A percentile compares a stretch with the other conserved stretches of the same genome.
These are phyloP conservation scores for Trametes cinnabarina DNA, from an alignment of 768 basidiomycete genomes.

Conservation along the genomic window DNA sequence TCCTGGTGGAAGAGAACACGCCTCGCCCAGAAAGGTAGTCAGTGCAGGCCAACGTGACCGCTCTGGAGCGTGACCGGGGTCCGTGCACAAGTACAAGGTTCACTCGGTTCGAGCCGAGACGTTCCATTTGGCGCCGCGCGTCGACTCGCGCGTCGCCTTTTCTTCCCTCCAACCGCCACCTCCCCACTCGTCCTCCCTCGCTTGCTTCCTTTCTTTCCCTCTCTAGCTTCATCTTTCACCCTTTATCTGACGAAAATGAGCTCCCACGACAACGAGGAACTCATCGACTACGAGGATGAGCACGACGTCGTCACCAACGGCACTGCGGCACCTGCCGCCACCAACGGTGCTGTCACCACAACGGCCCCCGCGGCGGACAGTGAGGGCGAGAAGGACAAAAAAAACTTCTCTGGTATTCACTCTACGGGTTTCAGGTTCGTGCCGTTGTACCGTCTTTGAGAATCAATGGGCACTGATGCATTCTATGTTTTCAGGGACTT, in stretches of 20 bases:
- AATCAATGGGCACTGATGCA: conserved; percentile 17
- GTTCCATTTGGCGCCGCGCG: conserved; percentile 18
- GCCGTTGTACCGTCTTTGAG: neutral
- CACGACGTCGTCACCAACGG: conserved; percentile 72
- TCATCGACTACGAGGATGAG: conserved; percentile 94
- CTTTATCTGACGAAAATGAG: conserved; percentile 50
- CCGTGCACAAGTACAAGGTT: conserved; percentile 14
- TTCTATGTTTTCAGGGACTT: conserved; percentile 70
- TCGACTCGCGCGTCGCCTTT: conserved; percentile 24
- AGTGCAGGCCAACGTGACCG: neutral
- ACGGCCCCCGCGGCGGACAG: conserved; percentile 52
- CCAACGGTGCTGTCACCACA: conserved; percentile 48
- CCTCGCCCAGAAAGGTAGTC: neutral
- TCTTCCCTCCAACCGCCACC: conserved; percentile 27
- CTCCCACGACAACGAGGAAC: conserved; percentile 84
- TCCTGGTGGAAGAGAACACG: neutral
- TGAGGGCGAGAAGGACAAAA: conserved; percentile 76
- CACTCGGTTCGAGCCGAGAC: conserved; percentile 4
- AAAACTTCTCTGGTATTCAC: conserved; percentile 99
- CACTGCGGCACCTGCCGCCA: conserved; percentile 41
- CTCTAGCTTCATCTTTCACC: conserved; percentile 31
- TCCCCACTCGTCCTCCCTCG: conserved; percentile 16
- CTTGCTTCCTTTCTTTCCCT: conserved; percentile 24
- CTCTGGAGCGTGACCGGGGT: conserved; percentile 15
- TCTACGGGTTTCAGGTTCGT: conserved; percentile 97